Evolutionary conservation across 2,329 filamentous ascomycete genomes (phyloP).

Genomic region (Plenodomus biglobosus): DNA sequence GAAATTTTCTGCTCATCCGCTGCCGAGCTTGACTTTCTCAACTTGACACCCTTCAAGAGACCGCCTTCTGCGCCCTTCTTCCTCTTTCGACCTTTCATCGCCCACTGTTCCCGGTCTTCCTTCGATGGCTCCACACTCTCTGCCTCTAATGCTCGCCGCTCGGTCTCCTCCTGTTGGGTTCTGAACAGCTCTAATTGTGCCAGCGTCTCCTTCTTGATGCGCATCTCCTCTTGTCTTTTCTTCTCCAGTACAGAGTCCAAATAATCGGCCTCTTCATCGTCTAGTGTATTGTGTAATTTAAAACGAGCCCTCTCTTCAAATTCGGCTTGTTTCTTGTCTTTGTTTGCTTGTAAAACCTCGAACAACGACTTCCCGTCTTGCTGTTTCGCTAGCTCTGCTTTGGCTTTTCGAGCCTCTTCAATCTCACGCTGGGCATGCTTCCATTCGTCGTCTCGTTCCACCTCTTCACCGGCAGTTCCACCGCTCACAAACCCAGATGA

Average conservation of each 20-base stretch:
- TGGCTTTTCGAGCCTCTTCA: conserved; percentile 59
- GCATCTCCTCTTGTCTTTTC: conserved; percentile 58
- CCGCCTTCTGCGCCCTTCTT: conserved; percentile 49
- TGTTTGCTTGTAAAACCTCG: conserved; percentile 78
- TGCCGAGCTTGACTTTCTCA: conserved; percentile 42
- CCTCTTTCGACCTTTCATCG: conserved; percentile 53
- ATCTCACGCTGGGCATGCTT: conserved; percentile 65
- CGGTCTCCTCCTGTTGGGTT: conserved; percentile 60
- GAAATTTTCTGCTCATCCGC: conserved; percentile 12
- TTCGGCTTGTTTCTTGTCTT: conserved; percentile 82
- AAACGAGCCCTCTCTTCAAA: conserved; percentile 73
- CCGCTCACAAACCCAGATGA: conserved; percentile 57
- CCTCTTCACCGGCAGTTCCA: conserved; percentile 49
- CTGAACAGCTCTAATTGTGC: conserved; percentile 62
- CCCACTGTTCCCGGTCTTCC: conserved; percentile 54
- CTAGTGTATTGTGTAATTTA: conserved; percentile 75
- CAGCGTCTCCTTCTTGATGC: conserved; percentile 59
- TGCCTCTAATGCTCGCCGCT: conserved; percentile 51
- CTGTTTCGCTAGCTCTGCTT: conserved; percentile 55
- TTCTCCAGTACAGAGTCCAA: conserved; percentile 62
- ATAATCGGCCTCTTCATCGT: conserved; percentile 79
- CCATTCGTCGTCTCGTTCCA: conserved; percentile 60
- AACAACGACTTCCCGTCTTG: conserved; percentile 65
- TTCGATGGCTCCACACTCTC: conserved; percentile 39
- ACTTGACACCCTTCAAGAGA: conserved; percentile 48